Base-by-base conservation (phyloP, 352 stramenopile species). In the Pythium aristosporum region DNA sequence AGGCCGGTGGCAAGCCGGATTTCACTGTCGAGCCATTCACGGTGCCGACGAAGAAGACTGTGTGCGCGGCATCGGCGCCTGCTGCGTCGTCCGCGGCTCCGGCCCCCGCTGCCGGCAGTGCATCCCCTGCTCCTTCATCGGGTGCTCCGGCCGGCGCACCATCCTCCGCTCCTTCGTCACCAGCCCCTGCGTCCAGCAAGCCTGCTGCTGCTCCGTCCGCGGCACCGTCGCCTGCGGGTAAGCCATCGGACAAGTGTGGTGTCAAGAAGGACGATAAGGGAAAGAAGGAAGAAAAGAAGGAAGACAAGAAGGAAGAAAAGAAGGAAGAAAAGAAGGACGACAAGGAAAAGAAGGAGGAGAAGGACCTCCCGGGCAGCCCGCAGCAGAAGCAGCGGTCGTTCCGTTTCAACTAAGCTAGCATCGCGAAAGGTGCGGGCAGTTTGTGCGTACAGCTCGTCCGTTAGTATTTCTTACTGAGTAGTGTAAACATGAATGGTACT, bases 251-350 rank as follows among this genome's bases (percentile, higher is more conserved):
- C 58, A 65, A 65, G 60, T 60, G 51, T 16, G 41, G 41, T 16
- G 42, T 46, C 39, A 66, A 66, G 60, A 51, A 61, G 30, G 60
- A 60, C 7, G 32, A 36, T 3, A 54, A 50, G 44, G 25, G 16
- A 20, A 25, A 66, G 34, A 37, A 64, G 18, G 28, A 57, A 47
- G 43, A 42, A 11, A 54, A 23, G 36, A 28, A 62, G 20, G 12
- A 8, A 23, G 9, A 36, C n/a, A 34, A 54, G 36, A 42, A 61
- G 36, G 11, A 42, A 36, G 54, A 46, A 1, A 13, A 46, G 13
- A n/a, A n/a, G n/a, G n/a, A n/a, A n/a, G 13, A 46, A 15, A 46
- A 39, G 34, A 39, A 39, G 34, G 34, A 10, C n/a, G n/a, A n/a
- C n/a, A n/a, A 46, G 13, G 13, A 46, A 15, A 46, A 39, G 34